Evolutionary conservation across 345 rosid genomes (phyloP), one percentile per base, ranked within the genome.

Genomic region (Eucalyptus coolabah): DNA sequence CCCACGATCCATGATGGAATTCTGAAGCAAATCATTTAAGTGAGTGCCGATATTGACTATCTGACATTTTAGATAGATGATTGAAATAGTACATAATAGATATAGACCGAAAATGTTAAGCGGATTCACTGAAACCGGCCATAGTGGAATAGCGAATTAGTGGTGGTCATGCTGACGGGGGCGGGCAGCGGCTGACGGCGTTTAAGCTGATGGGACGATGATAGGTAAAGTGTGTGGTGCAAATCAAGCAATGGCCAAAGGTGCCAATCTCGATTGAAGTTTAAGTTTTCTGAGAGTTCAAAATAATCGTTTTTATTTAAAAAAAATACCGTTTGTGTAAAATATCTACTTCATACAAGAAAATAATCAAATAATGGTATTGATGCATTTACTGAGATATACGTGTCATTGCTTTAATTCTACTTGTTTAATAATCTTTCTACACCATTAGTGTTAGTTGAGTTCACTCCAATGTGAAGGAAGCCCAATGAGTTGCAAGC

Each of bases 111-210:
- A 3, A 59, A 59, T 26, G 65, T 59, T 26, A 59, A 26, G 65
- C 65, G 30, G n/a, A 26, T 53, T 59, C n/a, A 59, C 30, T 59
- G 65, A 0, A 0, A 5, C 15, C 14, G n/a, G n/a, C 6, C 14
- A 5, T 2, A 6, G 65, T 24, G 30, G 14, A 59, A 59, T 59
- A 24, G 65, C 14, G 65, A 59, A 24, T 59, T 59, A 26, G 65
- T 24, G 65, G 65, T 59, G 14, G 13, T 59, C 28, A 26, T 59
- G 65, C 15, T 26, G 65, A 59, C 65, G 9, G 6, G 65, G 65
- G 65, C n/a, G 7, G 7, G 59, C 2, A 8, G 59, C 59, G 59
- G 24, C 4, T 6, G 65, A 59, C 7, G 30, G 15, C n/a, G 59
- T 53, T 21, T 28, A 59, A 59, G 65, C 14, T 59, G 65, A 59